phyloP scores from a whole-genome alignment of 257 asterid genomes.

The Leonotis leonurus region DNA sequence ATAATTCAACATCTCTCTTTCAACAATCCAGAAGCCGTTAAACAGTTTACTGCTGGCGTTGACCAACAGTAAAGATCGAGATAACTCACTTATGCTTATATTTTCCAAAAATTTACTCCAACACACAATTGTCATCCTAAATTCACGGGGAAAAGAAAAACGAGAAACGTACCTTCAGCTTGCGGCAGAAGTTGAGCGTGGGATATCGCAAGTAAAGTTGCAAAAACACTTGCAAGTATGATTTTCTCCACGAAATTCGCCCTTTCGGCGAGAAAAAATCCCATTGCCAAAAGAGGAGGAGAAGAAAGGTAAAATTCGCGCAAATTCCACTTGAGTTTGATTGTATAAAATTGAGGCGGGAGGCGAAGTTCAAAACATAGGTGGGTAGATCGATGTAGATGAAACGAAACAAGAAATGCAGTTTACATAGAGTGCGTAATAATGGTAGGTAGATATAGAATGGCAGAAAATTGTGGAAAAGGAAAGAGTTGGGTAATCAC shows the following conservation, averaged over 20 bases:
- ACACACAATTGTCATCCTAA: not conserved
- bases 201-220: conserved; percentile 22
- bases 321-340: not conserved
- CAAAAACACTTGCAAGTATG: conserved; percentile 14
- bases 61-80: not conserved
- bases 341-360: not conserved
- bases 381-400: not conserved
- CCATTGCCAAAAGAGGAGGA: conserved; percentile 10
- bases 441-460: too few relatives aligned
- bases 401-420: not conserved
- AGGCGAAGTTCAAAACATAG: not conserved
- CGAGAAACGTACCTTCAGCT: conserved; percentile 32
- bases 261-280: not conserved
- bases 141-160: not conserved
- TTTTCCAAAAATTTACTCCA: not conserved
- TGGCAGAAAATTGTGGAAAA: not conserved
- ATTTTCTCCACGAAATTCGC: conserved; percentile 5
- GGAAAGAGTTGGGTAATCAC: conserved; percentile 18
- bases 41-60: too few relatives aligned
- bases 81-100: not conserved
- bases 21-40: not conserved
- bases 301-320: not conserved
- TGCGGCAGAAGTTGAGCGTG: conserved; percentile 47
- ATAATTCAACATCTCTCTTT: too few relatives aligned
- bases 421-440: not conserved